Evolutionary conservation across 805 yeast species (phyloP).

Genomic region (Sugiyamaella boreocaroliniensis): DNA sequence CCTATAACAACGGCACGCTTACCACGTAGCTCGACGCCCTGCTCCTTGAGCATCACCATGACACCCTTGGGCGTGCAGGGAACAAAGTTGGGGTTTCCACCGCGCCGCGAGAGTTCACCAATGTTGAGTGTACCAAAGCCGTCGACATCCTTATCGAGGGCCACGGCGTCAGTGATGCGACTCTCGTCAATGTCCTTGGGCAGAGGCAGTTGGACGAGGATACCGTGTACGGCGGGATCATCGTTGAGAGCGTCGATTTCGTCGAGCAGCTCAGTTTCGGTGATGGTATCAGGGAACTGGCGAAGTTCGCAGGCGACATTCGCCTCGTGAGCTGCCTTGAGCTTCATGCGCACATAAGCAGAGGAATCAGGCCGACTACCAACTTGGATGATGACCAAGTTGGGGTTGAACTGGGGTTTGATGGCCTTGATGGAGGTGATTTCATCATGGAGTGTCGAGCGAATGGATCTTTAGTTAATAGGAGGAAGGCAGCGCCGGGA

Average conservation of each 20-base stretch:
- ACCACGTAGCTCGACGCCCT: slow-evolving; percentile 65
- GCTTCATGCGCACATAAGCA: slow-evolving; percentile 85
- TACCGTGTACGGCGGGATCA: slow-evolving; percentile 75
- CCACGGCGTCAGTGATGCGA: slow-evolving; percentile 71
- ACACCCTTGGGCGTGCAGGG: slow-evolving; percentile 97
- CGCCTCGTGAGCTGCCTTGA: slow-evolving; percentile 83
- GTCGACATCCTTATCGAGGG: slow-evolving; percentile 82
- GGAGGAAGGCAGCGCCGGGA: too few species aligned
- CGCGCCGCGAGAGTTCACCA: slow-evolving; percentile 84
- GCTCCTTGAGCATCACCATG: slow-evolving; percentile 66
- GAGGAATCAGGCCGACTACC: slow-evolving; percentile 86
- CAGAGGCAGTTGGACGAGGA: slow-evolving; percentile 83
- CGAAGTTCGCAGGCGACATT: slow-evolving; percentile 62
- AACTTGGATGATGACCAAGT: slow-evolving; percentile 78
- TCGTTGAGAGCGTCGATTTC: slow-evolving; percentile 59
- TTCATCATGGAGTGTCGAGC: slow-evolving; percentile 18
- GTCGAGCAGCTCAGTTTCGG: slow-evolving; percentile 47
- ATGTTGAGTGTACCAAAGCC: slow-evolving; percentile 86
- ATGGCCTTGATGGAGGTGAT: slow-evolving; percentile 17
- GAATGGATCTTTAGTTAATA: slow-evolving; percentile 9
- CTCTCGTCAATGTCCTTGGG: slow-evolving; percentile 78
- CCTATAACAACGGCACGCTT: slow-evolving; percentile 87
- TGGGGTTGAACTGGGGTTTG: slow-evolving; percentile 51
- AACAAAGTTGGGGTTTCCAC: slow-evolving; percentile 72
- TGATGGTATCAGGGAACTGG: slow-evolving; percentile 54